Evolutionary conservation across 2,329 filamentous ascomycete species (phyloP), one percentile per base, ranked within the genome.

Genomic region (Pyrenochaeta sp.): DNA sequence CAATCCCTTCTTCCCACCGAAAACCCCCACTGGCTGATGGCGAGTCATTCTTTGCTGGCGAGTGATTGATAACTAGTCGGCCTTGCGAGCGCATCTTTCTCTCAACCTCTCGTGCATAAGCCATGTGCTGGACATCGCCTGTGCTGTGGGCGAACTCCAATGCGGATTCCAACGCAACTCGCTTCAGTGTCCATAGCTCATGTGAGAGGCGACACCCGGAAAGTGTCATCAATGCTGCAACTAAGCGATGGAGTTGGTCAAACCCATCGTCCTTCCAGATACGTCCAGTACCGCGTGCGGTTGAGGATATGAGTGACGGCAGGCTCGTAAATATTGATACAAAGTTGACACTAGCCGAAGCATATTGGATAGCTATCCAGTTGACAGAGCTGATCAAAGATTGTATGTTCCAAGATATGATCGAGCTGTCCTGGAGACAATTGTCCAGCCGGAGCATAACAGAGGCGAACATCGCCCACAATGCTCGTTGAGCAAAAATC

Each of bases 1-100:
- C 76, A 31, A 81, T 74, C 9, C 76, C 77, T 42, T 79, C 77
- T 59, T 81, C 78, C 77, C 77, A 80, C 18, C 72, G 66, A 47
- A 76, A 77, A 3, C 72, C 73, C 12, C 67, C 66, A 23, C 54
- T 50, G n/a, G 36, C 51, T 4, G 66, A 56, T 2, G 68, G 69
- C 1, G 70, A 68, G 17, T 66, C 65, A 12, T 63, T 61, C 40
- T 71, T 74, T 1, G 63, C 59, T 9, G 72, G 72, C 10, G 69
- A 69, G 6, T 61, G 61, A 27, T 61, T 53, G 1, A 70, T 61
- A 12, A 69, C 43, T 1, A 74, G 54, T 11, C 63, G 63, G 4
- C 71, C 73, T 17, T 66, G 60, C 4, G 49, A 59, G 17, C 61
- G 63, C 63, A 77, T 63, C n/a, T 58, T 66, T 37, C 61, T 64